Conservation (phyloP, 176 grass and related monocot species). For the Hsuehochloa calcarea region DNA sequence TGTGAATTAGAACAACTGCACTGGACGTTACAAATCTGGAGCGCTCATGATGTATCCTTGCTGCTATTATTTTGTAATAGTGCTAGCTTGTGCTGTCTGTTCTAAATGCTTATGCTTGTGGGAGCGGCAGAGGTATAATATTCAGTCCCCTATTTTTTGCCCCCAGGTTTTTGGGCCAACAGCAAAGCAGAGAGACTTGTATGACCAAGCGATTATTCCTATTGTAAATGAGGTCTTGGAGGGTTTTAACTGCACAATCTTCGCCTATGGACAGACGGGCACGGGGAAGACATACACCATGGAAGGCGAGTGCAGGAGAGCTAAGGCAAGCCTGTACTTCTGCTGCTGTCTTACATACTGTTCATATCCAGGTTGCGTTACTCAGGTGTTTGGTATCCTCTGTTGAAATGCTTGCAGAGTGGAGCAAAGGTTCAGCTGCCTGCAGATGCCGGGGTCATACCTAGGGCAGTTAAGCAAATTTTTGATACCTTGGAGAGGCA, state of each 20-base stretch:
- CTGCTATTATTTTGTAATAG: background rate
- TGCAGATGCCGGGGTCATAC: constrained; percentile 84
- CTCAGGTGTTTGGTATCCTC: background rate
- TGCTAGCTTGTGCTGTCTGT: background rate
- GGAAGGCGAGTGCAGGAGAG: constrained; percentile 90
- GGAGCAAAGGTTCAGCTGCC: constrained; percentile 70
- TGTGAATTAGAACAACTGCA: constrained; percentile 5
- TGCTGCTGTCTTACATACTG: background rate
- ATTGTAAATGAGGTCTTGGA: constrained; percentile 98
- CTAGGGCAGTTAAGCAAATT: constrained; percentile 94
- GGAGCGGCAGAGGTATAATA: background rate
- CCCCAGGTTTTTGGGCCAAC: constrained; percentile 81
- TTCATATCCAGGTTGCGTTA: background rate
- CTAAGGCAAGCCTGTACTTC: constrained; percentile 62
- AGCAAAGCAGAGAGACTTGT: constrained; percentile 75
- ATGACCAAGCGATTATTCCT: constrained; percentile 89
- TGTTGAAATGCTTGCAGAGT: constrained; percentile 49
- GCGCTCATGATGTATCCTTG: background rate
- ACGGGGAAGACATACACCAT: constrained; percentile 96
- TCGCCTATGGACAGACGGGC: constrained; percentile 94
- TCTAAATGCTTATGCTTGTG: background rate
- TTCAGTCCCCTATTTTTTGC: background rate
- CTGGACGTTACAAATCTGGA: background rate
- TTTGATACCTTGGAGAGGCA: constrained; percentile 91
- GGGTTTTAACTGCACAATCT: constrained; percentile 97